These are phyloP conservation scores for Rachicladosporium sp. DNA, from an alignment of 2,329 filamentous ascomycete genomes.

Conservation along the genomic window DNA sequence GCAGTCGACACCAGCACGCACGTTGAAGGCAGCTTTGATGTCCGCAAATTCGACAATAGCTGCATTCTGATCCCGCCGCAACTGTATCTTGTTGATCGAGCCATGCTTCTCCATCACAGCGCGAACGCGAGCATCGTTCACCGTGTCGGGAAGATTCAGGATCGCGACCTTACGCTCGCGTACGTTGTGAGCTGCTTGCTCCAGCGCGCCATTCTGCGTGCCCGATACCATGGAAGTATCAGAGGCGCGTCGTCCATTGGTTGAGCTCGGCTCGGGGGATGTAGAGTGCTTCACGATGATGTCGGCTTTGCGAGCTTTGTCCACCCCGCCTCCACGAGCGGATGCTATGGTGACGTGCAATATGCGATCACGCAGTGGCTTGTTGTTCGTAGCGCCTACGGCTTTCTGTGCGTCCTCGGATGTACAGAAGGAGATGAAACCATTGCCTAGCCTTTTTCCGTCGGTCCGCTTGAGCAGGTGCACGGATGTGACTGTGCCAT, in stretches of 20 bases:
- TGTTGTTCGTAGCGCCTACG: conserved; percentile 21
- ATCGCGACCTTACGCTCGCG: conserved; percentile 62
- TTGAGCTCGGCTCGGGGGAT: conserved; percentile 14
- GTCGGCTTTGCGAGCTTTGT: conserved; percentile 19
- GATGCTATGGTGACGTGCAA: conserved; percentile 23
- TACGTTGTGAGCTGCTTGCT: conserved; percentile 17
- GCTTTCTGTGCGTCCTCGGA: conserved; percentile 29
- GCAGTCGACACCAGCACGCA: conserved; percentile 37
- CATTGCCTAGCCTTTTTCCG: conserved; percentile 63
- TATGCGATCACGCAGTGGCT: conserved; percentile 22
- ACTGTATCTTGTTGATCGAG: conserved; percentile 58
- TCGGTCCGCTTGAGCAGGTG: conserved; percentile 57
- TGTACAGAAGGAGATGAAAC: conserved; percentile 64
- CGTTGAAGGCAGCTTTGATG: conserved; percentile 58
- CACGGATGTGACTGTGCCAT: conserved; percentile 61
- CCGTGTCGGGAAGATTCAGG: conserved; percentile 78
- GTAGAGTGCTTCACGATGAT: conserved; percentile 19
- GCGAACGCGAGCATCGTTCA: conserved; percentile 75
- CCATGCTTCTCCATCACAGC: conserved; percentile 61
- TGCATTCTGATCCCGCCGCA: conserved; percentile 71
- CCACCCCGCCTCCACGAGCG: conserved; percentile 16
- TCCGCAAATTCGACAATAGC: conserved; percentile 75
- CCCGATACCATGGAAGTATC: conserved; percentile 18
- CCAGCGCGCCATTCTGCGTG: conserved; percentile 6
- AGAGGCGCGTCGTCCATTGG: conserved; percentile 16